A percentile compares a stretch with the other conserved stretches of the same genome.
Evolutionary conservation across 768 basidiomycete species (phyloP).

Genomic region (Auriculariales sp.): DNA sequence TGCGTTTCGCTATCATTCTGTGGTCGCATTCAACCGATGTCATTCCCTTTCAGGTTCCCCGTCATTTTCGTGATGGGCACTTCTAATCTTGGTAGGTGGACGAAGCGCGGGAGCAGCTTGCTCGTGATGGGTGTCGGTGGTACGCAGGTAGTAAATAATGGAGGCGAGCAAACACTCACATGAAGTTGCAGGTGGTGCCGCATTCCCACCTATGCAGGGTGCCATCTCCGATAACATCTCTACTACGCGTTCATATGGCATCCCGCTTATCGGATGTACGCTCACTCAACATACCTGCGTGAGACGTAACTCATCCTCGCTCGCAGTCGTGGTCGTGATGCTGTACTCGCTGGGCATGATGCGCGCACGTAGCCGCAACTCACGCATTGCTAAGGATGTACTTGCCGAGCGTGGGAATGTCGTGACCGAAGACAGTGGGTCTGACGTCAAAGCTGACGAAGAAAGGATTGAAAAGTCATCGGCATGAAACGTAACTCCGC

Average conservation of each 20-base stretch:
- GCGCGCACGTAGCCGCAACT: background rate
- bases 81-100: conserved; percentile 1
- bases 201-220: conserved; percentile 3
- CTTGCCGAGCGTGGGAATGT: background rate
- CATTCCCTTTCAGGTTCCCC: no score
- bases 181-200: background rate
- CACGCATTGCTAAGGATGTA: background rate
- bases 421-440: background rate
- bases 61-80: no score
- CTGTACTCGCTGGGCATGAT: background rate
- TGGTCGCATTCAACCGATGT: no score
- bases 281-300: background rate
- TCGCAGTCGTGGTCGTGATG: background rate
- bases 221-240: background rate
- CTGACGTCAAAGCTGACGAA: no score
- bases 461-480: no score
- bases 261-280: conserved; percentile 2
- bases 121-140: conserved; percentile 6
- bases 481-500: no score
- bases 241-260: conserved; percentile 1
- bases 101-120: conserved; percentile 2
- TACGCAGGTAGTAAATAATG: background rate
- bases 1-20: conserved; percentile 3
- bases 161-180: no score
- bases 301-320: background rate